Evolutionary conservation across 2,329 filamentous ascomycete genomes (phyloP).

Genomic region (Mollisiaceae sp.): DNA sequence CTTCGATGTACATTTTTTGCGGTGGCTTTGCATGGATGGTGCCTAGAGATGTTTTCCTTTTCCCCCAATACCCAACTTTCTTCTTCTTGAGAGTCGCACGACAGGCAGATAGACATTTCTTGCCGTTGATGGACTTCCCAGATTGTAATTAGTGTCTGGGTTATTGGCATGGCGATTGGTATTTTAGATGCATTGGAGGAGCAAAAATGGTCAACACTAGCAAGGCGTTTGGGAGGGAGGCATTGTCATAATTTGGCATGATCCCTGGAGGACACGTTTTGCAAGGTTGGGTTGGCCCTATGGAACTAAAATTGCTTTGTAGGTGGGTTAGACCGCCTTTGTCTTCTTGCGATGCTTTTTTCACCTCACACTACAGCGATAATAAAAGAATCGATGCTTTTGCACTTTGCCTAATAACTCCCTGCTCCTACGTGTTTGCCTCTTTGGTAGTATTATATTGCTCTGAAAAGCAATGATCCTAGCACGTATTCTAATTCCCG

Average conservation of each 20-base stretch:
- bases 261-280: slow-evolving; percentile 4
- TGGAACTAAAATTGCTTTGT: neutral
- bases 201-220: neutral
- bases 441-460: neutral
- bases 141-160: neutral
- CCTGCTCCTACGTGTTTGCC: neutral
- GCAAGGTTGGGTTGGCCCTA: neutral
- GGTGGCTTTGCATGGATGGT: slow-evolving; percentile 3
- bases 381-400: slow-evolving; percentile 4
- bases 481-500: neutral
- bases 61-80: neutral
- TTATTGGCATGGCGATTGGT: neutral
- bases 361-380: neutral
- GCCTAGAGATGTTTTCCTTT: neutral
- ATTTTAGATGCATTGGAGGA: slow-evolving; percentile 7
- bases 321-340: neutral
- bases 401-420: neutral
- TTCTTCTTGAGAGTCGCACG: neutral
- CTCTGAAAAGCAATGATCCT: neutral
- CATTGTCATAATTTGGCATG: slow-evolving; percentile 1
- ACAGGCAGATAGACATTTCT: neutral
- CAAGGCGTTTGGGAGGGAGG: slow-evolving; percentile 1
- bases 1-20: slow-evolving; percentile 1
- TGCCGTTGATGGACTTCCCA: neutral
- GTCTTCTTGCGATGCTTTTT: neutral